Evolutionary conservation across 306 rosid genomes (phyloP).

Genomic region (Parietaria judaica): DNA sequence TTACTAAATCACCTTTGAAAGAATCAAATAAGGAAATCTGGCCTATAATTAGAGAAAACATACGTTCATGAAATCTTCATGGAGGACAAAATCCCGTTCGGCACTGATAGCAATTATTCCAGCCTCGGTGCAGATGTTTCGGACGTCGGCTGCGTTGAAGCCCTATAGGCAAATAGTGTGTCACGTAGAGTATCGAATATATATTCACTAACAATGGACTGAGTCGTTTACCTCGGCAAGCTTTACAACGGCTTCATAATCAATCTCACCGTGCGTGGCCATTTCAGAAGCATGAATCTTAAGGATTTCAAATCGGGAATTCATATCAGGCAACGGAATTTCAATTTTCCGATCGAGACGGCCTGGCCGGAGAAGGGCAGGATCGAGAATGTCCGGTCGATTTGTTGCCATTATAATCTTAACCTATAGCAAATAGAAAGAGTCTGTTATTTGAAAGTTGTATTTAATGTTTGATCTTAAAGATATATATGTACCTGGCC

Average conservation of each 20-base stretch:
- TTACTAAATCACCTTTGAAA: neutral
- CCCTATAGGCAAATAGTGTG: constrained; percentile 34
- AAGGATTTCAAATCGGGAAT: constrained; percentile 88
- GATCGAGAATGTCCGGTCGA: constrained; percentile 42
- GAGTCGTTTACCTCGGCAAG: constrained; percentile 71
- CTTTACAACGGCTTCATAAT: constrained; percentile 95
- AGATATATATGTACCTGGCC: constrained; percentile 56
- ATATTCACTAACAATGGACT: no score
- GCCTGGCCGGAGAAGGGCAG: constrained; percentile 45
- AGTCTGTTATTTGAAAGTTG: neutral
- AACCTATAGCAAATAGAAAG: constrained; percentile 37
- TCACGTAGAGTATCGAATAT: neutral
- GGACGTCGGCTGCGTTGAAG: constrained; percentile 91
- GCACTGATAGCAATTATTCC: constrained; percentile 98
- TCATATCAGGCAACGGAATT: constrained; percentile 95
- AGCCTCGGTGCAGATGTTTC: constrained; percentile 97
- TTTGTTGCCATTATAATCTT: constrained; percentile 78
- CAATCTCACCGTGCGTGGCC: constrained; percentile 95
- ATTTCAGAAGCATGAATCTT: constrained; percentile 98
- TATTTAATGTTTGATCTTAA: neutral
- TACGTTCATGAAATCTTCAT: constrained; percentile 98
- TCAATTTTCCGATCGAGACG: constrained; percentile 71
- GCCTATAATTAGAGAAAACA: neutral
- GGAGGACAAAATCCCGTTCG: constrained; percentile 91
- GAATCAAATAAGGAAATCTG: constrained; percentile 1